Percentiles rank a stretch among this genome's conserved stretches.
These are phyloP conservation scores for Blepharisma stoltei DNA, from an alignment of 73 alveolate species.

Conservation along the genomic window DNA sequence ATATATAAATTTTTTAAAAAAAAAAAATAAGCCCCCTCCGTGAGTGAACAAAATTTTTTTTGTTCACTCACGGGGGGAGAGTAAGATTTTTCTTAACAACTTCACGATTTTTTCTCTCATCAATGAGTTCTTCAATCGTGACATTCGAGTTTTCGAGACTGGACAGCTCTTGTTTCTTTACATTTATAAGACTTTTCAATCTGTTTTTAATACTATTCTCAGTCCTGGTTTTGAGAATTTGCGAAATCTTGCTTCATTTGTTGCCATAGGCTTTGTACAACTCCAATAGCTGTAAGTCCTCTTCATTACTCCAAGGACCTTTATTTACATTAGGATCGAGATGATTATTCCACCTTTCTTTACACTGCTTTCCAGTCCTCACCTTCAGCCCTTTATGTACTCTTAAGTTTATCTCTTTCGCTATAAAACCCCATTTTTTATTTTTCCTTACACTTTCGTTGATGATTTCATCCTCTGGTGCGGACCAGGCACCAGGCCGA, in stretches of 20 bases:
- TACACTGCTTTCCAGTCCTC: slow-evolving; percentile 48
- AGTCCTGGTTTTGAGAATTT: not conserved
- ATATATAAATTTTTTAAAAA: no score
- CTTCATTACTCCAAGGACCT: slow-evolving; percentile 86
- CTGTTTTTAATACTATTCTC: not conserved
- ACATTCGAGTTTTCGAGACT: no score
- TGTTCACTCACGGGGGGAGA: no score
- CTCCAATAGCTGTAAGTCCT: slow-evolving; percentile 53
- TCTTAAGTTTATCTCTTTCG: not conserved
- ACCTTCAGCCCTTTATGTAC: not conserved
- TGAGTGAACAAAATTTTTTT: no score
- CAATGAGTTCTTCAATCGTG: no score
- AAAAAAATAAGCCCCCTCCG: no score
- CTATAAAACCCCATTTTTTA: no score
- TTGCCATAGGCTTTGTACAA: not conserved
- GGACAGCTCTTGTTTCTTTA: not conserved
- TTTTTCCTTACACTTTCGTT: no score
- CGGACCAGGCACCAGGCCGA: no score
- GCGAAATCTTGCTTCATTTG: not conserved
- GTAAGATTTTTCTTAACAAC: no score
- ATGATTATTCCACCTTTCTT: slow-evolving; percentile 43
- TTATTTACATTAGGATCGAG: slow-evolving; percentile 89
- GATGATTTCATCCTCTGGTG: no score
- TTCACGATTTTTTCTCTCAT: no score
- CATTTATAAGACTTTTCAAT: not conserved